Evolutionary conservation across 352 stramenopile genomes (phyloP).

Genomic region (Phytopythium cucurbitacearum): DNA sequence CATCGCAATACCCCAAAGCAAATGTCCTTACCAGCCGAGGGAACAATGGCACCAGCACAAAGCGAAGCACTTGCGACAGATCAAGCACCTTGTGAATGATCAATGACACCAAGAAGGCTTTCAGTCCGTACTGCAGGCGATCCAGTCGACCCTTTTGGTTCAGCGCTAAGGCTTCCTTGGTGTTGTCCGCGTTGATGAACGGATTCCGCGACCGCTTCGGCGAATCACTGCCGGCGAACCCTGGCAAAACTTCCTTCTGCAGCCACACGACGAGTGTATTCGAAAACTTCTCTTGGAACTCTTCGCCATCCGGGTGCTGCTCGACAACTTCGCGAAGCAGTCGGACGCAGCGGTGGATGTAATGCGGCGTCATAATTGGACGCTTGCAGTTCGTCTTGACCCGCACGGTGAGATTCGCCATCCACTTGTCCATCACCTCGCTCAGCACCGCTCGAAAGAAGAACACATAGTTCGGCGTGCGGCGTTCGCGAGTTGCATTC

Average conservation of each 20-base stretch:
- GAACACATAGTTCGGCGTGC: constrained; percentile 84
- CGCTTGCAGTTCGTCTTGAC: constrained; percentile 69
- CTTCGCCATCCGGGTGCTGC: constrained; percentile 77
- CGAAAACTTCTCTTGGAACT: constrained; percentile 82
- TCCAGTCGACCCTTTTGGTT: constrained; percentile 84
- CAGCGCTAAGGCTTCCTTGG: constrained; percentile 74
- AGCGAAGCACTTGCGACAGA: constrained; percentile 75
- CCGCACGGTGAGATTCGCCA: constrained; percentile 62
- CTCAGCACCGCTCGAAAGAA: constrained; percentile 78
- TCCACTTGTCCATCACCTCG: constrained; percentile 89
- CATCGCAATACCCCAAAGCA: background rate
- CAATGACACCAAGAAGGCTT: constrained; percentile 79
- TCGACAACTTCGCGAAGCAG: constrained; percentile 82
- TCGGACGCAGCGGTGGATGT: constrained; percentile 80
- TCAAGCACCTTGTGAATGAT: constrained; percentile 86
- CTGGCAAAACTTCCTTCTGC: constrained; percentile 81
- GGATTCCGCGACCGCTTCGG: constrained; percentile 77
- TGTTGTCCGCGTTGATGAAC: constrained; percentile 77
- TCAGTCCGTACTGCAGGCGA: constrained; percentile 82
- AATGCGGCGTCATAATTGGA: constrained; percentile 79
- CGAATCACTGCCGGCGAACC: constrained; percentile 72
- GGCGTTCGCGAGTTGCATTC: constrained; percentile 71
- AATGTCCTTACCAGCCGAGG: constrained; percentile 43
- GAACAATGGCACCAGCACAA: constrained; percentile 80
- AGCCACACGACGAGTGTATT: constrained; percentile 84